Evolutionary conservation across 805 yeast genomes (phyloP).

Genomic region (Helenozyma baotianmanensis): DNA sequence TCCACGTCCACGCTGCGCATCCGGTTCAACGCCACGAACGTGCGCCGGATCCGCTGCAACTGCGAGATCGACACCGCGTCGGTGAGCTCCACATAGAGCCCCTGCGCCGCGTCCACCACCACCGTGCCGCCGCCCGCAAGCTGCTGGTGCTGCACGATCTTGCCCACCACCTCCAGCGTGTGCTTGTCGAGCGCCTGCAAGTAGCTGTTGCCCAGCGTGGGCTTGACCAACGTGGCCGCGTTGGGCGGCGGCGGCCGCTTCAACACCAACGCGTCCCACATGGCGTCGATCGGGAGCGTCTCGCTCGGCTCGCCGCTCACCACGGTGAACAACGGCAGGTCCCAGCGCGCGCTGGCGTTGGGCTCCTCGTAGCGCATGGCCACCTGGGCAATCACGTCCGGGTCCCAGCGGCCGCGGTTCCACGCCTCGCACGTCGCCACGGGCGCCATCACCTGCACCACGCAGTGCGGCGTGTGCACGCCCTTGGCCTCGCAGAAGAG

Average conservation of each 20-base stretch:
- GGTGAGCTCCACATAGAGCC: constrained; percentile 48
- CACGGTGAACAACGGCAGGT: constrained; percentile 79
- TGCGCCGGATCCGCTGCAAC: constrained; percentile 77
- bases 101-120: constrained; percentile 42
- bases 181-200: constrained; percentile 70
- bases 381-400: constrained; percentile 58
- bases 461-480: constrained; percentile 73
- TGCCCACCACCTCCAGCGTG: constrained; percentile 61
- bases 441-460: constrained; percentile 74
- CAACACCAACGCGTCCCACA: constrained; percentile 60
- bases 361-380: constrained; percentile 93
- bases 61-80: constrained; percentile 64
- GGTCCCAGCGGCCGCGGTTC: constrained; percentile 65
- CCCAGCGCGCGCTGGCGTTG: constrained; percentile 83
- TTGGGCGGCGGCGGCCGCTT: constrained; percentile 70
- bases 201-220: constrained; percentile 73
- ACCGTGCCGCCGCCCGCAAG: constrained; percentile 44
- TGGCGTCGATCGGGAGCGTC: constrained; percentile 56
- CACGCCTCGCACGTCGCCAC: constrained; percentile 56
- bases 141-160: constrained; percentile 60
- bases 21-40: constrained; percentile 75
- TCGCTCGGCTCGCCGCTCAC: constrained; percentile 47
- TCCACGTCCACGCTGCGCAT: constrained; percentile 69
- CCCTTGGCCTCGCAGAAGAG: constrained; percentile 91
- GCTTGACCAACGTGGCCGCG: constrained; percentile 76